phyloP scores from a whole-genome alignment of 2,329 filamentous ascomycete species.

The Coccinonectria pachysandricola region DNA sequence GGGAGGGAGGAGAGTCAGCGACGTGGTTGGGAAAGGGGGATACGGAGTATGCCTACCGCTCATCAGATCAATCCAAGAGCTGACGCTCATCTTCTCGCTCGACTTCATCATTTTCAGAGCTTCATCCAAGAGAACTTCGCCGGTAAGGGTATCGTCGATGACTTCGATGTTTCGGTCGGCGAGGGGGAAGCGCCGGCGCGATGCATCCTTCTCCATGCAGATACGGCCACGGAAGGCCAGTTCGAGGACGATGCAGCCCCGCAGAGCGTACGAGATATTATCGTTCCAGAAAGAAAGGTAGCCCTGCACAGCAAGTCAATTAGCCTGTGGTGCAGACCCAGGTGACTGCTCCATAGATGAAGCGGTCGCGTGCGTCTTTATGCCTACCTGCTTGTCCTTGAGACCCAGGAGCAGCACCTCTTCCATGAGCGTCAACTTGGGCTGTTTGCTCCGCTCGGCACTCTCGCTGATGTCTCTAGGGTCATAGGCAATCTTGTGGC shows the following conservation, averaged over 20 bases:
- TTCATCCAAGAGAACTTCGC: conserved; percentile 94
- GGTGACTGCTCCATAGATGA: no score
- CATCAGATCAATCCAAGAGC: conserved; percentile 98
- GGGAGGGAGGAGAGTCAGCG: conserved; percentile 11
- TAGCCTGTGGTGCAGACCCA: conserved; percentile 30
- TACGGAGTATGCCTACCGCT: conserved; percentile 56
- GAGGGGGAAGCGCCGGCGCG: conserved; percentile 81
- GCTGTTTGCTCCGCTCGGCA: conserved; percentile 92
- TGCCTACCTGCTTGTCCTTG: conserved; percentile 89
- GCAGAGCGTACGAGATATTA: conserved; percentile 96
- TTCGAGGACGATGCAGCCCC: conserved; percentile 97
- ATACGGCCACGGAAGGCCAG: conserved; percentile 91
- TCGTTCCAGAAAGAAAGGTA: conserved; percentile 99
- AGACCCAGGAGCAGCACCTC: conserved; percentile 89
- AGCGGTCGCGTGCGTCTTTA: conserved; percentile 1
- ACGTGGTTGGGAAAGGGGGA: conserved; percentile 9
- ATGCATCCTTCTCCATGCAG: conserved; percentile 96
- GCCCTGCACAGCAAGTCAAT: no score
- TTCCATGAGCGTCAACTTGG: conserved; percentile 97
- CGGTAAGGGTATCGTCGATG: conserved; percentile 89
- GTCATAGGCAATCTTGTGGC: conserved; percentile 97
- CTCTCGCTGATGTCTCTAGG: conserved; percentile 95
- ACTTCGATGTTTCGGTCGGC: conserved; percentile 94
- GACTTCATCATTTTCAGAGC: conserved; percentile 99
- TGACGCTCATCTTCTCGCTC: conserved; percentile 99